These are phyloP conservation scores for Neospora caninum DNA, from an alignment of 169 alveolate species.

Conservation along the genomic window DNA sequence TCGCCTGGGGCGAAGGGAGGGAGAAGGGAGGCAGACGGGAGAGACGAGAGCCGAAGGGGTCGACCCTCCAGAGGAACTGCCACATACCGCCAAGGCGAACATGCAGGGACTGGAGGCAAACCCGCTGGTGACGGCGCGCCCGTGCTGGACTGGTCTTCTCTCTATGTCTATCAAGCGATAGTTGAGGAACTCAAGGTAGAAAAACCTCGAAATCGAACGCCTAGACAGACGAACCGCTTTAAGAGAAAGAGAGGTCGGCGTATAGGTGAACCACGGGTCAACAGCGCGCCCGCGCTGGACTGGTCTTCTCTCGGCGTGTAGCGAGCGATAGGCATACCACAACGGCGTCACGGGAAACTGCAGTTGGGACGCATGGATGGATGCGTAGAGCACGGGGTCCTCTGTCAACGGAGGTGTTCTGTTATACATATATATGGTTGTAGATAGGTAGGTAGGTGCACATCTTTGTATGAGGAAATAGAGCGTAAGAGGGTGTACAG, in stretches of 20 bases:
- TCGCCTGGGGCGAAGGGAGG: no score
- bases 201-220: not conserved
- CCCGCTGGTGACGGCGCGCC: not conserved
- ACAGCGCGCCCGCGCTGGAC: no score
- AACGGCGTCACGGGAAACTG: no score
- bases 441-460: not conserved
- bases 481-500: not conserved
- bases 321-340: no score
- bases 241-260: no score
- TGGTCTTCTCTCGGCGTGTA: no score
- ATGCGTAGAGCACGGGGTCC: no score
- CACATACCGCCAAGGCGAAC: not conserved
- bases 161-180: constrained; percentile 8
- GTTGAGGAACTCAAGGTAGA: constrained; percentile 42
- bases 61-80: not conserved
- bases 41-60: not conserved
- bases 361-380: no score
- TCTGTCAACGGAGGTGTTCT: not conserved
- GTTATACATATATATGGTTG: not conserved
- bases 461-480: not conserved
- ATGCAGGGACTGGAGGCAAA: not conserved
- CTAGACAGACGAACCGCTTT: no score
- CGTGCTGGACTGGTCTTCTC: not conserved
- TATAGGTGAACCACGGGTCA: no score
- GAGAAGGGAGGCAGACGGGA: not conserved